Evolutionary conservation across 2,329 filamentous ascomycete species (phyloP), one percentile per base, ranked within the genome.

Genomic region (Mycocentrospora acerina): DNA sequence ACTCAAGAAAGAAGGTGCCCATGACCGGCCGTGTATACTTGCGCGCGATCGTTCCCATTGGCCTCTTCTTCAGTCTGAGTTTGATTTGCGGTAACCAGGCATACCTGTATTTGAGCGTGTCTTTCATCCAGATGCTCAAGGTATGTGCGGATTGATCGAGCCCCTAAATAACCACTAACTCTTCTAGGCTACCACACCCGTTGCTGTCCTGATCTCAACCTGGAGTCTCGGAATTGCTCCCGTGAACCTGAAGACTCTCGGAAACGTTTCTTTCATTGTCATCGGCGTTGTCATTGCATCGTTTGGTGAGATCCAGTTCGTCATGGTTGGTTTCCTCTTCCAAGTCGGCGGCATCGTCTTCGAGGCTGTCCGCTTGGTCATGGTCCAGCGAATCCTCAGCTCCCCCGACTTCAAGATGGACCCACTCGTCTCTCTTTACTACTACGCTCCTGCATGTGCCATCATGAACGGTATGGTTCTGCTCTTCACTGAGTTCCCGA

Each of bases 101-200:
- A 57, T 97, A 97, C 67, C 81, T 96, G 38, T 95, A 96, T 71
- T 81, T 97, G 46, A 93, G 86, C 54, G 91, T 97, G 42, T 87
- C 91, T 44, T 97, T 97, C 71, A 97, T 97, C 62, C 91, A 97
- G 78, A 97, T 97, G 91, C 83, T 97, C 70, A 97, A 97, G 86
- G 86, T 89, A 55, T 25, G 66, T 55, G 12, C 3, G n/a, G 25
- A 13, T 15, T 6, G 22, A 2, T 4, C 11, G 19, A 24, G 5
- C n/a, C 2, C 8, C 15, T 12, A 18, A 15, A 14, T 28, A 27
- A 22, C 37, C 22, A 44, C 49, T 36, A 56, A 50, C 24, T 27
- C 9, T 22, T 4, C 22, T 50, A 90, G 88, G 93, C 93, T 53
- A 96, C 90, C 29, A 97, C 88, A 22, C 93, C 93, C 12, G 90